Percentiles rank a stretch among this genome's conserved stretches.
phyloP scores from a whole-genome alignment of 2,329 filamentous ascomycete genomes.

The Aotearoamyces nothofagi region DNA sequence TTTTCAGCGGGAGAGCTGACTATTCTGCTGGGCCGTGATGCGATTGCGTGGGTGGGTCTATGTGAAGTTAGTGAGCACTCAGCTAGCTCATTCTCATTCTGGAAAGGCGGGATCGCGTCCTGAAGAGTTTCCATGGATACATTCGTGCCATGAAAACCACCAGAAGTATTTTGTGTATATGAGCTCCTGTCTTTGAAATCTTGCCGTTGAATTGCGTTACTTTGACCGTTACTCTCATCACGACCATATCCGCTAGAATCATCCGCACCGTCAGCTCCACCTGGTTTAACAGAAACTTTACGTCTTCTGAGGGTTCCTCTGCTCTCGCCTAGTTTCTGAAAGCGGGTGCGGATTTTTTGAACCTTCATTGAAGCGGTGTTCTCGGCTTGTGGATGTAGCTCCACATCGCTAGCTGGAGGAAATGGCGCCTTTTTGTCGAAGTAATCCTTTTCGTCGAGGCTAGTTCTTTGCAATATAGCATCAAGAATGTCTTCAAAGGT shows the following conservation, averaged over 20 bases:
- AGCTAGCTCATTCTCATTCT: slow-evolving; percentile 5
- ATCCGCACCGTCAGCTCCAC: slow-evolving; percentile 11
- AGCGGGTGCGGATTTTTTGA: too few relatives aligned
- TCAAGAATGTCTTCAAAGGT: slow-evolving; percentile 16
- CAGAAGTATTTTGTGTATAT: slow-evolving; percentile 12
- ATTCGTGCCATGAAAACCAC: slow-evolving; percentile 10
- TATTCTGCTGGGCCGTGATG: slow-evolving; percentile 5
- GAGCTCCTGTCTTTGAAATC: slow-evolving; percentile 7
- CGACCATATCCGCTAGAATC: slow-evolving; percentile 7
- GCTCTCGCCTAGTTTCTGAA: slow-evolving; percentile 3
- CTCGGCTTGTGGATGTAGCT: too few relatives aligned
- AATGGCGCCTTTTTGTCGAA: slow-evolving; percentile 6
- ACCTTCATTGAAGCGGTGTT: too few relatives aligned
- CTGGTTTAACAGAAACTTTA: slow-evolving; percentile 5
- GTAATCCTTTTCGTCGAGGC: slow-evolving; percentile 13
- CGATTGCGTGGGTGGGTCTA: neutral
- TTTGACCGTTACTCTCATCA: neutral
- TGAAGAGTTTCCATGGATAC: slow-evolving; percentile 2
- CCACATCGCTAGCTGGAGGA: too few relatives aligned
- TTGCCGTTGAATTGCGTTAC: slow-evolving; percentile 2
- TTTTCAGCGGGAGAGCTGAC: neutral
- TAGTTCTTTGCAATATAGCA: slow-evolving; percentile 12
- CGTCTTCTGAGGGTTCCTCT: slow-evolving; percentile 10
- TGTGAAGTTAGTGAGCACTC: slow-evolving; percentile 1
- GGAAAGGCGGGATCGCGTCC: neutral